Base-by-base conservation (phyloP, 345 rosid genomes). In the Corchorus capsularis region DNA sequence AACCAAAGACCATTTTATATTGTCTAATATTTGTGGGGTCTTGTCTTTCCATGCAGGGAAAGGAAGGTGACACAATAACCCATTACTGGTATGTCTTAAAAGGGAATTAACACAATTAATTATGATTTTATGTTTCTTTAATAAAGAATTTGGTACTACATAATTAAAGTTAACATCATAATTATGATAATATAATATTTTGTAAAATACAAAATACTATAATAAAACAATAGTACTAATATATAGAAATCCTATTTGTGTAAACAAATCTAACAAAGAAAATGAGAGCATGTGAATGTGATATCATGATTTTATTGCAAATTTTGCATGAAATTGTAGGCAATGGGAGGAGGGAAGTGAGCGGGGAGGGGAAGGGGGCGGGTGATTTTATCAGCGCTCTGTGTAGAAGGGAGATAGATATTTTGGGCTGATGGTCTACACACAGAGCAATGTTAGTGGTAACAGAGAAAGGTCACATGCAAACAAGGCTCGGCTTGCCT, bases 381-480 rank as follows among this genome's bases (percentile, higher is more conserved):
- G 50, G 32, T 39, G 69, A 41, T 0, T 14, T 37, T 71, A 54
- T 71, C 74, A 54, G 19, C 11, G 63, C 50, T 5, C 27, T 27
- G 27, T 27, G 27, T 27, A 27, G 27, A 27, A 27, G 10, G 0
- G 13, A 13, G 39, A 16, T 8, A 57, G 65, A 72, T 56, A 72
- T 71, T 72, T 57, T 10, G 22, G 64, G 17, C 20, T 41, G 64
- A 72, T 56, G 65, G 54, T 19, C 54, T 41, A 57, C 64, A 35
- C 64, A 56, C 41, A 71, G 2, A 57, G 65, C 75, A 41, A 39
- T 41, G 46, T 63, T 74, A 62, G 77, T 62, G 77, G 77, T 49
- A 49, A 49, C 77, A 74, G 59, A 34, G 69, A 17, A 47, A 74
- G 37, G 69, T 74, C 77, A 74, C 49, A 74, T 74, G 77, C 69